phyloP scores from a whole-genome alignment of 2,329 filamentous ascomycete genomes.

The Akanthomyces uredinophilus region DNA sequence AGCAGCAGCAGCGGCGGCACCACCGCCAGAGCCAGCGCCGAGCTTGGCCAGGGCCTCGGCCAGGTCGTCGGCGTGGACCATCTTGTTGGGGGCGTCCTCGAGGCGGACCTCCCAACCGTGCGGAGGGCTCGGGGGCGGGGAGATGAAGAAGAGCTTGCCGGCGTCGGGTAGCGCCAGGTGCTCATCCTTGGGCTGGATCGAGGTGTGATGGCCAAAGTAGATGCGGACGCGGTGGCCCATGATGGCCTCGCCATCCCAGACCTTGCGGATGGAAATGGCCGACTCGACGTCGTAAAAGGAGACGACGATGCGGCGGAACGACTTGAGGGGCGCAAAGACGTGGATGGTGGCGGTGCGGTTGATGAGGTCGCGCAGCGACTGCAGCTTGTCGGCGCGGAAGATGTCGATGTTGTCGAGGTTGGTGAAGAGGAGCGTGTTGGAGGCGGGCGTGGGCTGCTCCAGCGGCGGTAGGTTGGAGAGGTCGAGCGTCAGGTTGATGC shows the following conservation, averaged over 20 bases:
- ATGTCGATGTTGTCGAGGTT: conserved; percentile 69
- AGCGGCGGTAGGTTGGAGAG: conserved; percentile 67
- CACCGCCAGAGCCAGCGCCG: conserved; percentile 37
- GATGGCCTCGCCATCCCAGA: conserved; percentile 69
- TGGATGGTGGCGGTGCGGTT: conserved; percentile 65
- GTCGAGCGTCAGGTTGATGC: conserved; percentile 60
- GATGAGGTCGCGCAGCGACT: conserved; percentile 68
- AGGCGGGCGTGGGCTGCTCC: conserved; percentile 65
- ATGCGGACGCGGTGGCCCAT: conserved; percentile 65
- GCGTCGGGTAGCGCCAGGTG: conserved; percentile 63
- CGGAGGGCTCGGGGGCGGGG: conserved; percentile 61
- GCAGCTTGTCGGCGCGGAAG: conserved; percentile 69
- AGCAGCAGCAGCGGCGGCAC: not conserved
- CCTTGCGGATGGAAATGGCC: conserved; percentile 64
- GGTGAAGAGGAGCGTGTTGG: conserved; percentile 81
- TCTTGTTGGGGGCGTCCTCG: conserved; percentile 66
- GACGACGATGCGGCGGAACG: conserved; percentile 74
- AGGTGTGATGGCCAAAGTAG: conserved; percentile 62
- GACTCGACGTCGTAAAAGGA: conserved; percentile 68
- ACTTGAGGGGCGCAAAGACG: conserved; percentile 75
- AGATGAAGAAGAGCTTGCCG: conserved; percentile 70
- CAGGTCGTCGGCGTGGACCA: conserved; percentile 64
- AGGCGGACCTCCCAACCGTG: conserved; percentile 64
- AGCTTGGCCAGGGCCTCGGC: conserved; percentile 61
- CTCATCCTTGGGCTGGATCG: conserved; percentile 49